Percentiles rank a stretch among this genome's conserved stretches.
Evolutionary conservation across 345 rosid genomes (phyloP).

Genomic region (Lumnitzera racemosa): DNA sequence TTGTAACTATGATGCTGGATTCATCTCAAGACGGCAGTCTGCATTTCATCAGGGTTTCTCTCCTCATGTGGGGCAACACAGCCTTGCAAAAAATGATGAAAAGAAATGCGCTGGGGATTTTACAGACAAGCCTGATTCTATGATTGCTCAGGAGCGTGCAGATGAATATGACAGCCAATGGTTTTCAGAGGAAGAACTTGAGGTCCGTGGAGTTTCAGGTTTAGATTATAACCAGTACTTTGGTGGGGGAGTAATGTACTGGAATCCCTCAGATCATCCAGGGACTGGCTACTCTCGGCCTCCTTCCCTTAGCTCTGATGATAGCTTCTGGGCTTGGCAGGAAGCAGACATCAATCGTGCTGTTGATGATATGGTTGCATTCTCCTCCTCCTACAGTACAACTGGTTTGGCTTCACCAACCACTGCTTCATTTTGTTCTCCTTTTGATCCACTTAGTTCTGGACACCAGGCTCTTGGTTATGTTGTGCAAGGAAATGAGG

Average conservation of each 20-base stretch:
- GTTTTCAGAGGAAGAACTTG: slow-evolving; percentile 90
- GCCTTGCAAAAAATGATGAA: slow-evolving; percentile 32
- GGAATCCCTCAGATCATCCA: slow-evolving; percentile 87
- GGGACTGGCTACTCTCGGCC: slow-evolving; percentile 90
- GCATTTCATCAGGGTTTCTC: slow-evolving; percentile 44
- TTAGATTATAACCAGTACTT: slow-evolving; percentile 87
- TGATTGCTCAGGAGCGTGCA: slow-evolving; percentile 37
- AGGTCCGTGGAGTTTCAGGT: slow-evolving; percentile 75
- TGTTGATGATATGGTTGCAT: slow-evolving; percentile 97
- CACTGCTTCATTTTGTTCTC: slow-evolving; percentile 80
- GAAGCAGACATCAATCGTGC: slow-evolving; percentile 95
- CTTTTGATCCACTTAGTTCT: slow-evolving; percentile 72
- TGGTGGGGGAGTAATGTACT: slow-evolving; percentile 98
- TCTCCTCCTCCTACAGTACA: slow-evolving; percentile 86
- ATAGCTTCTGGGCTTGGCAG: slow-evolving; percentile 94
- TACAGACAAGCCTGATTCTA: slow-evolving; percentile 57
- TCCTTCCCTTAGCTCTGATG: slow-evolving; percentile 97
- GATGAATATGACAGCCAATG: slow-evolving; percentile 81
- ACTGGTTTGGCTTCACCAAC: slow-evolving; percentile 95
- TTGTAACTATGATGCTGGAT: slow-evolving; percentile 68
- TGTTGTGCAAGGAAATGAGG: slow-evolving; percentile 80
- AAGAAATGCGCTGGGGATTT: slow-evolving; percentile 47
- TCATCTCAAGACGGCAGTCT: slow-evolving; percentile 44
- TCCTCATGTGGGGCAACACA: slow-evolving; percentile 31
- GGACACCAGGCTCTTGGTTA: slow-evolving; percentile 82